These are phyloP conservation scores for Chlorella vulgaris DNA, from an alignment of 139 green algal species.

Conservation along the genomic window DNA sequence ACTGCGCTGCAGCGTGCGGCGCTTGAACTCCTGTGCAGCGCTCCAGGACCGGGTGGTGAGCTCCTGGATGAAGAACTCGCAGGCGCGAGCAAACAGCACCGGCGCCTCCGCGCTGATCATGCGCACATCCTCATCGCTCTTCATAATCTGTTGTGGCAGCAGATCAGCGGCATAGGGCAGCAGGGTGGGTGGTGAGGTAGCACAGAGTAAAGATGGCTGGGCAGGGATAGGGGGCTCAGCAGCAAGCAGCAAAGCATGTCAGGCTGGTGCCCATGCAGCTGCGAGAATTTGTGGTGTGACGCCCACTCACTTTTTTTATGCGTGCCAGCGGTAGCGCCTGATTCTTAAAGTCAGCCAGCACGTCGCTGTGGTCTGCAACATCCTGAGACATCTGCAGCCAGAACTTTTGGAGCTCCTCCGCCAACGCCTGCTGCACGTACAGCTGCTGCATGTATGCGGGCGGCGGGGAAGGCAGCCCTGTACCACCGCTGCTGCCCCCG, in stretches of 20 bases:
- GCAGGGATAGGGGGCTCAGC: neutral
- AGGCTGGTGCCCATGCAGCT: no score
- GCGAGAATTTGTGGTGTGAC: no score
- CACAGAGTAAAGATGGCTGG: neutral
- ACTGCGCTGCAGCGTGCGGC: slow-evolving; percentile 93
- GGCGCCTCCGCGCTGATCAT: slow-evolving; percentile 98
- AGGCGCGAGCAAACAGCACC: slow-evolving; percentile 97
- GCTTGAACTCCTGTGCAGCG: slow-evolving; percentile 96
- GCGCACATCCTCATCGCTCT: slow-evolving; percentile 95
- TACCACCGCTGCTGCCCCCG: neutral
- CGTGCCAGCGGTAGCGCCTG: slow-evolving; percentile 96
- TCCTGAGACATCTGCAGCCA: slow-evolving; percentile 85
- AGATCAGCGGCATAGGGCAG: slow-evolving; percentile 20
- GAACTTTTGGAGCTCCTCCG: slow-evolving; percentile 79
- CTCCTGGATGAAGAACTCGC: slow-evolving; percentile 89
- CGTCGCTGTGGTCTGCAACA: slow-evolving; percentile 71
- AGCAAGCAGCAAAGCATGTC: no score
- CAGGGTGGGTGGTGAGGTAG: neutral
- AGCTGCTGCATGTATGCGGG: slow-evolving; percentile 23
- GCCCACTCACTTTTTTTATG: slow-evolving; percentile 97
- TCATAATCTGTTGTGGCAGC: no score
- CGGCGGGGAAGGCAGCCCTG: neutral
- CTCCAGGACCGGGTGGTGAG: slow-evolving; percentile 91
- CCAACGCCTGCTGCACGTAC: neutral
- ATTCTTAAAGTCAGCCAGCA: slow-evolving; percentile 92